phyloP scores from a whole-genome alignment of 805 yeast genomes.

The Zygosaccharomyces siamensis region DNA sequence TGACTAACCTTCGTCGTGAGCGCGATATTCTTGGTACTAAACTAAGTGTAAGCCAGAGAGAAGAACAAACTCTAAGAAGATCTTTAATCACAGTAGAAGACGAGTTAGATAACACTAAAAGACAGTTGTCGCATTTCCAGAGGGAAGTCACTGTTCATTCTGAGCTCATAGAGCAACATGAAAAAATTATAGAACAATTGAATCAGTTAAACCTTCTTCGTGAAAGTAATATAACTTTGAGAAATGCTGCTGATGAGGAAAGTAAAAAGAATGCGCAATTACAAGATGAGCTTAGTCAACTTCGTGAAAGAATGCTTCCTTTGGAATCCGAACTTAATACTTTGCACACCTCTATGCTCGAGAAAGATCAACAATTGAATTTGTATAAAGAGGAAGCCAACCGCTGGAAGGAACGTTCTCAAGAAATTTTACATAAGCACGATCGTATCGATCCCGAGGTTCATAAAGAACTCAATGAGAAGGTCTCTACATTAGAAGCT shows the following conservation, averaged over 20 bases:
- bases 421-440: constrained; percentile 21
- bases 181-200: constrained; percentile 46
- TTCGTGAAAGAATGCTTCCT: constrained; percentile 41
- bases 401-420: constrained; percentile 20
- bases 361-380: constrained; percentile 20
- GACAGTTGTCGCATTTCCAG: constrained; percentile 41
- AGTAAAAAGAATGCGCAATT: constrained; percentile 36
- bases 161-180: constrained; percentile 37
- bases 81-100: constrained; percentile 43
- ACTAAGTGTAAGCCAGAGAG: constrained; percentile 48
- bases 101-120: constrained; percentile 49
- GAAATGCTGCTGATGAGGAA: constrained; percentile 44
- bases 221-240: constrained; percentile 62
- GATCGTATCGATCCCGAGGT: constrained; percentile 20
- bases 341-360: constrained; percentile 34
- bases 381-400: constrained; percentile 17
- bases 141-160: constrained; percentile 32
- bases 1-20: constrained; percentile 64
- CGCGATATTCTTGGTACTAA: constrained; percentile 66
- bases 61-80: constrained; percentile 49
- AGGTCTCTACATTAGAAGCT: constrained; percentile 20
- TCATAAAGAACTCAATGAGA: constrained; percentile 20
- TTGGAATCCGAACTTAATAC: constrained; percentile 38
- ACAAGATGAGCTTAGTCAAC: constrained; percentile 36
- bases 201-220: constrained; percentile 58